Base-by-base conservation (phyloP, 1,284 basidiomycete genomes). In the Cerioporus squamosus region DNA sequence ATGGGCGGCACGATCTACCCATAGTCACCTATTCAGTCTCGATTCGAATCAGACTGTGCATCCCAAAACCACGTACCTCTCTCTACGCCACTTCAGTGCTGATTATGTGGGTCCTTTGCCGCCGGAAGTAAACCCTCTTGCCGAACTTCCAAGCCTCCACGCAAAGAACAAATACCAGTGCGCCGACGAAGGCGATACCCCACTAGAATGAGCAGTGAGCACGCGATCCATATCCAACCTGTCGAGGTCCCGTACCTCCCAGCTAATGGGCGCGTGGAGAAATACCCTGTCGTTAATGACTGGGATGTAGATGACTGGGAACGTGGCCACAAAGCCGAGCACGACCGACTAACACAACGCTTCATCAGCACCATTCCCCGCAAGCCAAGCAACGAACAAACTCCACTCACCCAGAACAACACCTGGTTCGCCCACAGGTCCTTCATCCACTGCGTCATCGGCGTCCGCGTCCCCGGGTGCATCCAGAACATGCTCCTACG, bases 91-190 rank as follows among this genome's bases (percentile, higher is more conserved):
- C 12, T 14, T 36, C 33, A 4, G 33, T 36, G 33, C 5, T 12
- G 15, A 36, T 12, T 12, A 5, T 10, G 29, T 10, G 29, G 29
- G 33, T 12, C 33, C 10, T 12, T 17, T 12, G 14, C 6, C 79
- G 74, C 24, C 74, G 38, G 57, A 65, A 63, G 23, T 59, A 55
- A 44, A 42, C 24, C 31, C 58, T 53, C 17, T 70, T 77, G 0
- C 80, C 74, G 17, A 69, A 36, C 58, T 83, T 69, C 62, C 80
- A 81, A 51, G 72, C 78, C 5, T 76, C 73, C 31, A 82, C 74
- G 3, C 73, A 72, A 50, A 88, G 83, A 58, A 84, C 81, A 73
- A 88, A 85, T 68, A 86, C 82, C 9, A 86, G 81, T 1, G 77
- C 80, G 36, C 44, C 39, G 10, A 54, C n/a, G 39, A 54, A 54